Conservation (phyloP, 2,329 filamentous ascomycete genomes). For the Fusarium musae region DNA sequence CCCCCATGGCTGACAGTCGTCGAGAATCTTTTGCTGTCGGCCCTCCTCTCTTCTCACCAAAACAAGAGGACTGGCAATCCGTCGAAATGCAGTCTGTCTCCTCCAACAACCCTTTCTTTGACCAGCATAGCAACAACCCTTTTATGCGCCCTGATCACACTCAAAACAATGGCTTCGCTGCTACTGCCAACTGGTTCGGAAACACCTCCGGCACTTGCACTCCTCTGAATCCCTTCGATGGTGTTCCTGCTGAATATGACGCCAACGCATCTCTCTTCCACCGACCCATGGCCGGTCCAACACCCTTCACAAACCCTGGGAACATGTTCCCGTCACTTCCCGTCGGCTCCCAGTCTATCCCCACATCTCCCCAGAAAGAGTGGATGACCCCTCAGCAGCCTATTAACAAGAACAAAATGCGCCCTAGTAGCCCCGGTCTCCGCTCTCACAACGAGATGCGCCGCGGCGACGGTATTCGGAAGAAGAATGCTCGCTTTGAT, state of each 20-base stretch:
- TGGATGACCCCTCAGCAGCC: constrained; percentile 63
- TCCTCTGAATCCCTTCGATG: constrained; percentile 73
- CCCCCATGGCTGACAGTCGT: constrained; percentile 70
- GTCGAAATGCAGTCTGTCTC: constrained; percentile 73
- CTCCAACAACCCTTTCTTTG: constrained; percentile 72
- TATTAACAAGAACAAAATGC: constrained; percentile 68
- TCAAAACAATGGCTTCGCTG: constrained; percentile 56
- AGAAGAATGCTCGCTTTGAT: constrained; percentile 99
- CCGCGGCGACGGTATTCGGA: constrained; percentile 89
- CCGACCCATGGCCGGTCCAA: constrained; percentile 62
- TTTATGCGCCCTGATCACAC: constrained; percentile 72
- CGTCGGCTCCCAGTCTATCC: constrained; percentile 60
- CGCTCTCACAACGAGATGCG: constrained; percentile 81
- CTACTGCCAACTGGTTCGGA: constrained; percentile 62
- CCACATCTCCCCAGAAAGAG: constrained; percentile 68
- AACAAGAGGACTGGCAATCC: constrained; percentile 71
- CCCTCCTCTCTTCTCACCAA: constrained; percentile 69
- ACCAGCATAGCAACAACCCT: constrained; percentile 68
- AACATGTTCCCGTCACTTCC: constrained; percentile 66
- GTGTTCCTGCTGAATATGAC: constrained; percentile 67
- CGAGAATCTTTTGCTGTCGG: constrained; percentile 71
- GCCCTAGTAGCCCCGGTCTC: constrained; percentile 73
- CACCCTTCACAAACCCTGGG: constrained; percentile 65
- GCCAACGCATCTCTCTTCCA: constrained; percentile 64
- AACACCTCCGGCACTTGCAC: constrained; percentile 72